Percentiles rank a stretch among this genome's conserved stretches.
These are phyloP conservation scores for Phytophthora foliorum DNA, from an alignment of 352 stramenopile species.

Conservation along the genomic window DNA sequence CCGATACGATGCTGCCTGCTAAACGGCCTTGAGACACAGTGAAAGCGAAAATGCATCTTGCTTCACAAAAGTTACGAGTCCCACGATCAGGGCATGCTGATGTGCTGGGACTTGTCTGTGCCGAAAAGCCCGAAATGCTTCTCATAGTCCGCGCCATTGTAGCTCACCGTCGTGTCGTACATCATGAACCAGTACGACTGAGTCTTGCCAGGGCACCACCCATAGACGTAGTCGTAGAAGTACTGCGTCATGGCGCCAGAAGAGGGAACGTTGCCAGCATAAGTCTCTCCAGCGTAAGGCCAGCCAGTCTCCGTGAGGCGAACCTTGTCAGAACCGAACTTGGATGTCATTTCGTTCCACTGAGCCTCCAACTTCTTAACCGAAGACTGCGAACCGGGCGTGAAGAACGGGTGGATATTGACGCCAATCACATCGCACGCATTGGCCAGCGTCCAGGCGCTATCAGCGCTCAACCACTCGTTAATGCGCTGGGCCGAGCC, in stretches of 20 bases:
- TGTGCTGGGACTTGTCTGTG: constrained; percentile 47
- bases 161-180: constrained; percentile 60
- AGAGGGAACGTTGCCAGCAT: constrained; percentile 45
- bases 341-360: constrained; percentile 45
- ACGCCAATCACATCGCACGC: constrained; percentile 40
- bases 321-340: constrained; percentile 48
- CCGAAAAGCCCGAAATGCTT: constrained; percentile 62
- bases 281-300: constrained; percentile 40
- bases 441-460: constrained; percentile 44
- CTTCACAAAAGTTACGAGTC: too few species aligned
- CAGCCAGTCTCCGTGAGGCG: constrained; percentile 65
- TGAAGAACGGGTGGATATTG: constrained; percentile 58
- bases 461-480: constrained; percentile 49
- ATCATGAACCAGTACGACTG: constrained; percentile 72
- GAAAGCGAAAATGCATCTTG: too few species aligned
- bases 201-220: constrained; percentile 20
- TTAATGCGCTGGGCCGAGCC: constrained; percentile 73
- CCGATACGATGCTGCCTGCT: not conserved
- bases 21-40: not conserved
- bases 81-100: constrained; percentile 39
- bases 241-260: constrained; percentile 52
- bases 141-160: constrained; percentile 54
- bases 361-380: constrained; percentile 61
- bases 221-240: constrained; percentile 53
- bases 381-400: constrained; percentile 32